Base-by-base conservation (phyloP, 192 early-diverging fungal genomes). In the Dissophora globulifera region DNA sequence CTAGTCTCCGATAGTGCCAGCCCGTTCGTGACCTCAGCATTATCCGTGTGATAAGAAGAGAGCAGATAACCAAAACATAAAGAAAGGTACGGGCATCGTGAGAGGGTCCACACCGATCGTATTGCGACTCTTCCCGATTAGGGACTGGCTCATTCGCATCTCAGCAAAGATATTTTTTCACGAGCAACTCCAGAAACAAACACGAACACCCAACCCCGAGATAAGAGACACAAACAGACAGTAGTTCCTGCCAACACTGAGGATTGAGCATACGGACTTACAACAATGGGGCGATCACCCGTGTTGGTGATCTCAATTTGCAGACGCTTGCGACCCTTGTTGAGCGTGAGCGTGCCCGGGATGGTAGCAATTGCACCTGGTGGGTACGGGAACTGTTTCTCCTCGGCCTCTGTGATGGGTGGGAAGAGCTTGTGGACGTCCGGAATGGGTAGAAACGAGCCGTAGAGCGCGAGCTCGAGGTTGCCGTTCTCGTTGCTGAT, bases 231-330 rank as follows among this genome's bases (percentile, higher is more conserved):
- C n/a, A n/a, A n/a, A n/a, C n/a, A n/a, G n/a, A n/a, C n/a, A n/a
- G n/a, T n/a, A n/a, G n/a, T n/a, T n/a, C n/a, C 46, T 47, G 6
- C 17, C 9, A 22, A 47, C 4, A 47, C 13, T 47, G 46, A 4
- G 16, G 20, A 20, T 16, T 22, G 46, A 47, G 46, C 13, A 38
- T 38, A 38, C 13, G 35, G 35, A 38, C 35, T 62, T 69, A 91
- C 91, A 82, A 97, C 93, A 58, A 99, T 89, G 6, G 97, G 94
- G 26, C 97, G 85, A 78, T 99, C 97, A 2, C 97, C 97, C 52
- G 89, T 87, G 83, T 99, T 99, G 15, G 89, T 94, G 17, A 99
- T 95, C 4, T 81, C 85, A 29, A 99, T 53, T 2, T 82, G 67
- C 43, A 85, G 58, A 5, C 95, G 86, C 62, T 74, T 61, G 23